Conservation (phyloP, 495 filamentous ascomycete species). For the Hyaloscypha bicolor region DNA sequence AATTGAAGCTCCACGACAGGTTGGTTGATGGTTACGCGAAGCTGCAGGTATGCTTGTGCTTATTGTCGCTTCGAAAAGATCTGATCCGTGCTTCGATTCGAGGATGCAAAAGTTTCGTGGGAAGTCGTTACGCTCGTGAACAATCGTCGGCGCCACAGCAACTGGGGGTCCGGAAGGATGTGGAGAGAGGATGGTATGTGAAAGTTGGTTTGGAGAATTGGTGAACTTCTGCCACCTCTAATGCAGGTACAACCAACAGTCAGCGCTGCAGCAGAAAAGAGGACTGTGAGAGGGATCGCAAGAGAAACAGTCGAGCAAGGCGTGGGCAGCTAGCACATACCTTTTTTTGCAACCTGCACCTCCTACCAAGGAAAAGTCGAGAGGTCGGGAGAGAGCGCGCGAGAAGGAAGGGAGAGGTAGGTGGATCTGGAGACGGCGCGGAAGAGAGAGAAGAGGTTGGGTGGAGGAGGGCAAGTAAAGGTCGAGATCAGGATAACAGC, state of each 20-base stretch:
- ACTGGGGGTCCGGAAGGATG: conserved; percentile 28
- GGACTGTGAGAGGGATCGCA: conserved; percentile 34
- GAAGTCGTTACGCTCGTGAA: conserved; percentile 39
- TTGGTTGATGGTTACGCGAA: conserved; percentile 36
- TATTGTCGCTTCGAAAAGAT: conserved; percentile 35
- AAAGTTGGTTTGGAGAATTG: conserved; percentile 22
- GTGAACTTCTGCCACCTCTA: conserved; percentile 42
- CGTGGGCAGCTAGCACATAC: conserved; percentile 40
- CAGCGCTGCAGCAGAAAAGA: conserved; percentile 37
- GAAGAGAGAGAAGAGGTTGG: conserved; percentile 23
- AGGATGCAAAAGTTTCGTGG: conserved; percentile 27
- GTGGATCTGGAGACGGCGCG: conserved; percentile 35
- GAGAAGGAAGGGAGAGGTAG: conserved; percentile 21
- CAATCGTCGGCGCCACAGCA: conserved; percentile 29
- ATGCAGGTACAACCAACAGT: conserved; percentile 43
- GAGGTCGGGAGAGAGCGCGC: conserved; percentile 25
- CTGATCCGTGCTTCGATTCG: conserved; percentile 31
- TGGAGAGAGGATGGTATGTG: conserved; percentile 18
- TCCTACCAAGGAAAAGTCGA: conserved; percentile 35
- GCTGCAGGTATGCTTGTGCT: conserved; percentile 38
- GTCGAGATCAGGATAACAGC: conserved; percentile 14
- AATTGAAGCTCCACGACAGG: conserved; percentile 36
- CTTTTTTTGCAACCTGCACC: conserved; percentile 38
- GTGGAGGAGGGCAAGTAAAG: conserved; percentile 10
- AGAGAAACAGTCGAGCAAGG: conserved; percentile 32